phyloP scores from a whole-genome alignment of 1,284 basidiomycete genomes.

The Phellinidium pouzarii region DNA sequence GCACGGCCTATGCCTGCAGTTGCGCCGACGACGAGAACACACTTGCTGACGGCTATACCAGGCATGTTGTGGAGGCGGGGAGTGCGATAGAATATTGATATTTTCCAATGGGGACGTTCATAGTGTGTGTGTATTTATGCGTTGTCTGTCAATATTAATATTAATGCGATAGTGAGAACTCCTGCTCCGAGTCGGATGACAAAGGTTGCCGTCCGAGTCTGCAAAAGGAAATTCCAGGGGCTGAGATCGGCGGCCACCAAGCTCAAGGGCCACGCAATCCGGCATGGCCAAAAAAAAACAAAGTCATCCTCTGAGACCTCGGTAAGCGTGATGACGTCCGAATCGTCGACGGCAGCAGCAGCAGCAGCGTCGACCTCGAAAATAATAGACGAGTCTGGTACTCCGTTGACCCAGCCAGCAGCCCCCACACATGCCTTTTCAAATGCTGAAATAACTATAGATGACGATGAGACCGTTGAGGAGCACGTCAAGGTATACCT shows the following conservation, averaged over 20 bases:
- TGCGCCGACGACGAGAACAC: constrained; percentile 54
- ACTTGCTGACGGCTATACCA: constrained; percentile 45
- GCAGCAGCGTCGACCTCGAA: background rate
- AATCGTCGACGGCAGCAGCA: background rate
- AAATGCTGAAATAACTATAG: background rate
- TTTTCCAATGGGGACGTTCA: too few species aligned
- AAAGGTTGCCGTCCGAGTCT: too few species aligned
- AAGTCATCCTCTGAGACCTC: too few species aligned
- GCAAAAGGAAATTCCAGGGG: too few species aligned
- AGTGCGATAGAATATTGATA: background rate
- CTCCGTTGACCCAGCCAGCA: background rate
- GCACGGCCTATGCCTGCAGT: constrained; percentile 57
- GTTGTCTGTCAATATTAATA: too few species aligned
- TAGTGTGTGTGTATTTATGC: too few species aligned
- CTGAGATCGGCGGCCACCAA: too few species aligned
- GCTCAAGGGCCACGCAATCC: too few species aligned
- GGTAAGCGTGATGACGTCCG: too few species aligned
- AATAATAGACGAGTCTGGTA: background rate
- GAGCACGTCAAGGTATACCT: constrained; percentile 6
- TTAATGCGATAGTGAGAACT: too few species aligned
- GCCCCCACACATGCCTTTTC: background rate
- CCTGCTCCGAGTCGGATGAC: too few species aligned
- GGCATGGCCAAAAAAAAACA: too few species aligned
- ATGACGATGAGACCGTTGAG: constrained; percentile 3
- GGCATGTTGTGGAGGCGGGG: constrained; percentile 28